Evolutionary conservation across 352 stramenopile genomes (phyloP), one percentile per base, ranked within the genome.

Genomic region (Phytophthora sojae): DNA sequence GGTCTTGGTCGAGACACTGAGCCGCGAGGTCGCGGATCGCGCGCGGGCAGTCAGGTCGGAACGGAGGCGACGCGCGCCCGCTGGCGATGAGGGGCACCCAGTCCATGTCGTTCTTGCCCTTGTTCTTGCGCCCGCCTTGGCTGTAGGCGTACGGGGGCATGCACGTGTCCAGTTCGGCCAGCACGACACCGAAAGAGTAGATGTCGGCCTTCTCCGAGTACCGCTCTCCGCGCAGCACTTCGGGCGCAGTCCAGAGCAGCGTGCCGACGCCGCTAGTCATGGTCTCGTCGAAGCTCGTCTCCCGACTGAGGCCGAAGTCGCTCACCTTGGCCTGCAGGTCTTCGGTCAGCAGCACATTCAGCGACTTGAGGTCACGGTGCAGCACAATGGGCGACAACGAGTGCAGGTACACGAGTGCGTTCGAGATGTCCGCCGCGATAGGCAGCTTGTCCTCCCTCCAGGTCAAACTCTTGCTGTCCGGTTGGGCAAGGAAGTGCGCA

Each of bases 111-210:
- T 79, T 86, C 52, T 80, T 71, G 35, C 75, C 67, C 51, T 76
- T 73, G 19, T 64, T 73, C 42, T 86, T 82, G 32, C 79, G 73
- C 5, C 39, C 39, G 12, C 75, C 74, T 50, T 86, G 75, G 29
- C 68, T 80, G 50, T 71, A 75, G 26, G 64, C 73, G 59, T 83
- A 85, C n/a, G 78, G 78, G 12, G 71, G 71, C 53, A 87, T 45
- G 52, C 81, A 88, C 50, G 82, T 92, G 49, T 92, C 82, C n/a
- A 92, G 68, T 64, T 92, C 84, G 7, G 79, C 77, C n/a, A 92
- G 65, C 15, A 92, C 79, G 50, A 92, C 79, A 39, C 84, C 82
- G 56, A 82, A 91, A 26, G 82, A 91, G 67, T 87, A 92, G 25
- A 92, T 84, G 62, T 92, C 85, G 14, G 81, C 77, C 47, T 89